Base-by-base conservation (phyloP, 352 stramenopile genomes). In the Pythium aristosporum region DNA sequence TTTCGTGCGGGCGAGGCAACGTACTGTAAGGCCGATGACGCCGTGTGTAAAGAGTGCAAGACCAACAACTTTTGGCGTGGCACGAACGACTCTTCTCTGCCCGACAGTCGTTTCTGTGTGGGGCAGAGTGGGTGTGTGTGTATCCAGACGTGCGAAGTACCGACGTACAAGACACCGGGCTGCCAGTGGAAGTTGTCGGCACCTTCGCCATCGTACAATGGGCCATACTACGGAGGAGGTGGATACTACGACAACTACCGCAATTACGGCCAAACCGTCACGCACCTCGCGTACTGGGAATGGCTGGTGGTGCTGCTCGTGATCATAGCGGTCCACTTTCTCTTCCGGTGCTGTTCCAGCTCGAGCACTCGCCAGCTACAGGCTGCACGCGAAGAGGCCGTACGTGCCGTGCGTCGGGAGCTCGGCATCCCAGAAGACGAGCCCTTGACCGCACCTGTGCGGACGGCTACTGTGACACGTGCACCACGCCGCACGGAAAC, bases 141-240 rank as follows among this genome's bases (percentile, higher is more conserved):
- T n/a, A 68, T 68, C 48, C 60, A 67, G 60, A 67, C 60, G 41
- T 67, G 60, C 43, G 60, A 67, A 16, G 50, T 56, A 30, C 41
- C 60, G 20, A 39, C n/a, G 25, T 68, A 59, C 53, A 68, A 63
- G 51, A 2, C 41, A 3, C 30, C 42, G 0, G 51, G 60, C 9
- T 68, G 62, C 28, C 30, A 68, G 48, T 68, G 53, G 62, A 68
- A 68, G 46, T 44, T 68, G 2, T 68, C n/a, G n/a, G n/a, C n/a
- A n/a, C n/a, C n/a, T n/a, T n/a, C n/a, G n/a, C n/a, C n/a, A n/a
- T n/a, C n/a, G n/a, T n/a, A n/a, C n/a, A n/a, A n/a, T n/a, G n/a
- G n/a, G 7, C 53, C 60, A 20, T 49, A 30, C 20, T 30, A 34
- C n/a, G 13, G 41, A 30, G 13, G 20, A 9, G 25, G 15, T 11